Percentiles rank a stretch among this genome's conserved stretches.
These are phyloP conservation scores for Ogataea allantospora DNA, from an alignment of 805 yeast species.

Conservation along the genomic window DNA sequence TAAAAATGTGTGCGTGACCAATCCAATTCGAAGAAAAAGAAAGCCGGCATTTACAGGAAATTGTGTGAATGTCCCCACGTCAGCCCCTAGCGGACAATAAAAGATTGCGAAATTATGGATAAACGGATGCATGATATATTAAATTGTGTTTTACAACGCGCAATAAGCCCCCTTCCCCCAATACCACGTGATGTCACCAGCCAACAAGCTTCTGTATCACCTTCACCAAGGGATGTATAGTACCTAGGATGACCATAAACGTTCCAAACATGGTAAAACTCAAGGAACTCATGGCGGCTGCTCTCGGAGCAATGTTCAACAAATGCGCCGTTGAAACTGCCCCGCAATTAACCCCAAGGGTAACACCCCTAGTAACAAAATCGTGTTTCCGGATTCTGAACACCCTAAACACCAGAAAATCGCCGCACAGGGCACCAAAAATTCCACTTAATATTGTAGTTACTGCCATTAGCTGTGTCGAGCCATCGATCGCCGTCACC, in stretches of 20 bases:
- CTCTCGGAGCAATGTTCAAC: constrained; percentile 67
- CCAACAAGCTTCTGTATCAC: constrained; percentile 49
- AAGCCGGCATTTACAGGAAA: constrained; percentile 2
- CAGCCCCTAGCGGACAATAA: constrained; percentile 4
- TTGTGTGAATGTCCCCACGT: constrained; percentile 1
- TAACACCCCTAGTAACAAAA: constrained; percentile 72
- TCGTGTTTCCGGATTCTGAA: constrained; percentile 58
- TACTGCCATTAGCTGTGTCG: constrained; percentile 70
- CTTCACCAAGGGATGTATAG: constrained; percentile 55
- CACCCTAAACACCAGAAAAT: constrained; percentile 42
- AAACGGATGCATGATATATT: constrained; percentile 16
- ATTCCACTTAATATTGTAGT: constrained; percentile 77
- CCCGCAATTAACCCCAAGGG: constrained; percentile 75
- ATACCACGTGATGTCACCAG: constrained; percentile 17
- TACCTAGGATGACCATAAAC: constrained; percentile 64
- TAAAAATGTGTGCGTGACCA: constrained; percentile 14
- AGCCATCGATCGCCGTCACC: constrained; percentile 64
- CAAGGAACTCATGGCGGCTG: constrained; percentile 74
- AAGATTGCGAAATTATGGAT: constrained; percentile 5
- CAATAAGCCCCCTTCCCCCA: constrained; percentile 1
- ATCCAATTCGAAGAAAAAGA: constrained; percentile 10
- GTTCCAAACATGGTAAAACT: constrained; percentile 74
- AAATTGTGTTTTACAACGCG: constrained; percentile 1
- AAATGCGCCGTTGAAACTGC: constrained; percentile 82
- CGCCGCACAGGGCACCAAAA: constrained; percentile 67